Evolutionary conservation across 2,329 filamentous ascomycete species (phyloP).

Genomic region (Fusarium sp.): DNA sequence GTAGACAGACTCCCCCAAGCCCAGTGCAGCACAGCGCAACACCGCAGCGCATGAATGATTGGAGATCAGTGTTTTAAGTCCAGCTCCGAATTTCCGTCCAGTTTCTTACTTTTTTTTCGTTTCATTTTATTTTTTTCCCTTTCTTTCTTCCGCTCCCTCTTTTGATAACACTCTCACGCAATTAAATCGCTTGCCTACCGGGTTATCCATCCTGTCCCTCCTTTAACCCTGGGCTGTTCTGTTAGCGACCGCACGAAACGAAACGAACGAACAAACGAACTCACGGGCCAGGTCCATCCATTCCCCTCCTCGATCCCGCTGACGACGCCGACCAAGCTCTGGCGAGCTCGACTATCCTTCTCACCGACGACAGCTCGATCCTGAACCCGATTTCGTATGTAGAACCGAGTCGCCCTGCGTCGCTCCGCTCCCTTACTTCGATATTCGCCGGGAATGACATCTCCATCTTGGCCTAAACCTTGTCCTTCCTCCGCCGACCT

Average conservation of each 20-base stretch:
- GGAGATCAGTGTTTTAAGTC: slow-evolving; percentile 37
- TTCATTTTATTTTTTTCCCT: slow-evolving; percentile 8
- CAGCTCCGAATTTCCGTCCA: slow-evolving; percentile 36
- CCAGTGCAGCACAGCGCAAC: not conserved
- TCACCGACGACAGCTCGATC: slow-evolving; percentile 11
- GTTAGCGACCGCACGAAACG: slow-evolving; percentile 42
- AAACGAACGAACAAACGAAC: slow-evolving; percentile 25
- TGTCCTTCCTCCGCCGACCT: slow-evolving; percentile 25
- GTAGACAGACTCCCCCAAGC: too few relatives aligned
- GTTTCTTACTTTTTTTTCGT: slow-evolving; percentile 18
- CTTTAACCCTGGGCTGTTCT: slow-evolving; percentile 29
- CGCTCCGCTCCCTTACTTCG: slow-evolving; percentile 33
- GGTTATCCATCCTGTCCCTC: slow-evolving; percentile 34
- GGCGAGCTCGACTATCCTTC: slow-evolving; percentile 9
- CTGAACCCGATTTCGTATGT: slow-evolving; percentile 41
- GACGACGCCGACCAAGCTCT: slow-evolving; percentile 34
- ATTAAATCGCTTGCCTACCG: slow-evolving; percentile 23
- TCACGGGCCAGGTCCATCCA: too few relatives aligned
- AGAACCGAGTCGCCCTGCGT: slow-evolving; percentile 37
- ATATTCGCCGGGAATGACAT: slow-evolving; percentile 48
- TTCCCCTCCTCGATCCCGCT: slow-evolving; percentile 36
- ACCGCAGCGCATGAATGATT: slow-evolving; percentile 37
- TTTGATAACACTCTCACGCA: slow-evolving; percentile 21
- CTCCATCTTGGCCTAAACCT: slow-evolving; percentile 41
- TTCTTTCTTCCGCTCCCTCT: slow-evolving; percentile 12